Conservation (phyloP, 2,329 filamentous ascomycete genomes). For the Grosmannia serpens region DNA sequence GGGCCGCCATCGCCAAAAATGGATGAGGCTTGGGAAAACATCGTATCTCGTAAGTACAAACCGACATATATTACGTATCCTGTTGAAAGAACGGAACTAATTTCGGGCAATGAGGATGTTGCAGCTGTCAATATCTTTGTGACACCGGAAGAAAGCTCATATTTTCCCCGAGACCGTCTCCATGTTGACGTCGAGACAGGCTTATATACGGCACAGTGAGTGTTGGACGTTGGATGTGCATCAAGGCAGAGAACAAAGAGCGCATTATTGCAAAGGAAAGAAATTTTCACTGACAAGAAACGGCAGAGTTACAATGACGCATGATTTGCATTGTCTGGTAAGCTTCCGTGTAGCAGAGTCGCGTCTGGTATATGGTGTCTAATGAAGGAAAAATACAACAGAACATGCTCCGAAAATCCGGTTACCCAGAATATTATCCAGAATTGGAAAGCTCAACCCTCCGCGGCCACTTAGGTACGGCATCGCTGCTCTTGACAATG, state of each 20-base stretch:
- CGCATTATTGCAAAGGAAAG: background rate
- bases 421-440: background rate
- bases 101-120: background rate
- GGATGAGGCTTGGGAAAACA: background rate
- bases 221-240: background rate
- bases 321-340: background rate
- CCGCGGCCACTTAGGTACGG: background rate
- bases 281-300: background rate
- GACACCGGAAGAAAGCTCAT: background rate
- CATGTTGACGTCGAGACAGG: background rate
- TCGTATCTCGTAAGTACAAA: background rate
- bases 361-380: background rate
- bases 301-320: background rate
- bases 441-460: background rate
- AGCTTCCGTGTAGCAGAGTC: background rate
- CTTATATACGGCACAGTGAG: background rate
- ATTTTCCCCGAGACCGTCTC: background rate
- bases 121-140: background rate
- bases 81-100: background rate
- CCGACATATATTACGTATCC: background rate
- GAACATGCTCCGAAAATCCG: background rate
- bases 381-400: background rate
- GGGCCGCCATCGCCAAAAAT: background rate
- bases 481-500: background rate
- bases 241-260: too few relatives aligned